Base-by-base conservation (phyloP, 2,329 filamentous ascomycete genomes). In the Tolypocladium sp. region DNA sequence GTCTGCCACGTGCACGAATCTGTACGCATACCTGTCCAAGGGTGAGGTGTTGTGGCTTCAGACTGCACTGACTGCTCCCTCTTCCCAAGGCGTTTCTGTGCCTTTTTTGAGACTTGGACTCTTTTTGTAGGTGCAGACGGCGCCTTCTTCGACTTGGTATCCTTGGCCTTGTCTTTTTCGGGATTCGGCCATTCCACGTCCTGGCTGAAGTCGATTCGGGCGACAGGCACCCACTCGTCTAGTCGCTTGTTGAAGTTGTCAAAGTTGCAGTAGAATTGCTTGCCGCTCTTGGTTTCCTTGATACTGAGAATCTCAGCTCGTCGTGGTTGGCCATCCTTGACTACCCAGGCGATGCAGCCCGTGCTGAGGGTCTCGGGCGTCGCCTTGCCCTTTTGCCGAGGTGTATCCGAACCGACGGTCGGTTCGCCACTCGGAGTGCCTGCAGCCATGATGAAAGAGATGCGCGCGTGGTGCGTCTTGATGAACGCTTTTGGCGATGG, bases 221-320 rank as follows among this genome's bases (percentile, higher is more conserved):
- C 81, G 37, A 89, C 83, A 2, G 89, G 82, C 12, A 99, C 87
- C 94, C 94, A 99, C 79, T 99, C 94, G 77, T 83, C 79, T 15
- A 84, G 74, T 64, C 80, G 81, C 74, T 97, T 97, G 77, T 97
- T 97, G 83, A 97, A 97, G 69, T 96, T 95, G 70, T 96, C 91
- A 72, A 97, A 97, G 73, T 97, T 96, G 68, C 96, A 95, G 74
- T 97, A 97, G 70, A 93, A 97, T 58, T 90, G 89, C 44, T 91
- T 88, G 20, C 89, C 88, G 68, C 91, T 93, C 74, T 95, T 95
- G 27, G 90, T 89, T 61, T 92, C 90, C 69, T 90, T 88, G 66
- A 97, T 95, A 60, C 91, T 94, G n/a, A 99, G 79, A 63, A 99
- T 96, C 73, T 99, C 94, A 67, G 94, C 94, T 76, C 94, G 92